phyloP scores from a whole-genome alignment of 2,329 filamentous ascomycete genomes.

The Aspergillus candidus region DNA sequence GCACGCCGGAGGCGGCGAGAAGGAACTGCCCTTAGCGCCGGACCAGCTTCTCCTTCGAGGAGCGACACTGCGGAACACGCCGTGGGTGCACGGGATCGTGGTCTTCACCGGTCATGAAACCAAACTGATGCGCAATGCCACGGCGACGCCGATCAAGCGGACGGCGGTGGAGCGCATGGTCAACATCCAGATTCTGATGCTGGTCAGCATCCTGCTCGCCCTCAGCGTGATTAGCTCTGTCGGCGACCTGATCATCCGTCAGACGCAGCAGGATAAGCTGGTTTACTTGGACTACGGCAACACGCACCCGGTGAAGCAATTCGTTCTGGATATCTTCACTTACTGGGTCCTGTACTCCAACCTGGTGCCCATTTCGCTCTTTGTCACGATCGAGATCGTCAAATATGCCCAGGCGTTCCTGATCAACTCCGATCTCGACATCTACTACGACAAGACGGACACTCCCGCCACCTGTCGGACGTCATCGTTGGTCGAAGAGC shows the following conservation, averaged over 20 bases:
- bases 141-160: slow-evolving; percentile 92
- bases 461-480: slow-evolving; percentile 94
- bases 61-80: slow-evolving; percentile 89
- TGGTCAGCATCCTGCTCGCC: slow-evolving; percentile 74
- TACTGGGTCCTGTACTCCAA: slow-evolving; percentile 99
- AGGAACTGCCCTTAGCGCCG: slow-evolving; percentile 80
- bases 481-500: slow-evolving; percentile 90
- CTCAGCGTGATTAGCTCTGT: slow-evolving; percentile 87
- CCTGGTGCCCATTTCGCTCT: slow-evolving; percentile 92
- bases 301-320: slow-evolving; percentile 67
- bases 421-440: slow-evolving; percentile 95
- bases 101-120: slow-evolving; percentile 98
- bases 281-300: slow-evolving; percentile 64
- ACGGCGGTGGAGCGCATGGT: slow-evolving; percentile 93
- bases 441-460: slow-evolving; percentile 93
- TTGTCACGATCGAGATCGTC: slow-evolving; percentile 94
- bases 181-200: slow-evolving; percentile 85
- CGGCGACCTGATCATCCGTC: slow-evolving; percentile 77
- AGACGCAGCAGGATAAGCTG: slow-evolving; percentile 57
- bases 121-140: slow-evolving; percentile 98
- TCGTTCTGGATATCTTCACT: slow-evolving; percentile 90
- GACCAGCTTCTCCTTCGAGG: slow-evolving; percentile 91
- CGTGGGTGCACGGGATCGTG: slow-evolving; percentile 92
- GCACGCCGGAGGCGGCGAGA: slow-evolving; percentile 83
- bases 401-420: slow-evolving; percentile 98